phyloP scores from a whole-genome alignment of 371 early-diverging fungal genomes.

The Mortierella sp. region DNA sequence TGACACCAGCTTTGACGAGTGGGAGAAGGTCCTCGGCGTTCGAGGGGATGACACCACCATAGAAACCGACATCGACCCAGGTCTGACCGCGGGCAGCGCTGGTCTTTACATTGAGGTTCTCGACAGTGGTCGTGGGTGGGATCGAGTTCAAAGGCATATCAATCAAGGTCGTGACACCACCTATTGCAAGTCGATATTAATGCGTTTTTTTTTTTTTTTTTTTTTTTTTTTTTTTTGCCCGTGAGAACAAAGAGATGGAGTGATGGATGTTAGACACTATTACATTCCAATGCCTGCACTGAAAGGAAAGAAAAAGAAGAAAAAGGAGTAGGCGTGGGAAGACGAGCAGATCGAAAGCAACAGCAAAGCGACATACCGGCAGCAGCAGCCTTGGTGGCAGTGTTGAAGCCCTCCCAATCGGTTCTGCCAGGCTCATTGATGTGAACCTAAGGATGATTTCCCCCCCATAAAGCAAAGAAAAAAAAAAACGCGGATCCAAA shows the following conservation, averaged over 20 bases:
- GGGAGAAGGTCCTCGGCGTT: constrained; percentile 71
- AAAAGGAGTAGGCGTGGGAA: not conserved
- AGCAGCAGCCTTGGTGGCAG: constrained; percentile 83
- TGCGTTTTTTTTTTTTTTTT: too few relatives aligned
- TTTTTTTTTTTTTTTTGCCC: too few relatives aligned
- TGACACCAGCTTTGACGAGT: constrained; percentile 74
- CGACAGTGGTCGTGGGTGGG: constrained; percentile 82
- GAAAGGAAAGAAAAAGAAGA: not conserved
- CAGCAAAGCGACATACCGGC: constrained; percentile 56
- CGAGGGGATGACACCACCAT: constrained; percentile 84
- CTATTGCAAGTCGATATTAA: too few relatives aligned
- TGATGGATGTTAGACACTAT: too few relatives aligned
- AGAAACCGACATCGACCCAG: constrained; percentile 85
- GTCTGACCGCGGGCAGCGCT: constrained; percentile 73
- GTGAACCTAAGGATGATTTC: constrained; percentile 70
- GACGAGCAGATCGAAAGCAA: not conserved
- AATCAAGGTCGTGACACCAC: constrained; percentile 82
- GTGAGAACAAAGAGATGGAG: not conserved
- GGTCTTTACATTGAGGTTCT: constrained; percentile 71
- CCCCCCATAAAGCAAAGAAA: not conserved
- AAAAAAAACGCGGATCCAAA: not conserved
- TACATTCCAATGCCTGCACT: too few relatives aligned
- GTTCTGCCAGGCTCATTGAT: constrained; percentile 88
- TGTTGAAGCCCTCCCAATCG: constrained; percentile 87
- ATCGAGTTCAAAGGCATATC: constrained; percentile 92